Evolutionary conservation across 2,329 filamentous ascomycete genomes (phyloP).

Genomic region (Didymosphaeria variabile): DNA sequence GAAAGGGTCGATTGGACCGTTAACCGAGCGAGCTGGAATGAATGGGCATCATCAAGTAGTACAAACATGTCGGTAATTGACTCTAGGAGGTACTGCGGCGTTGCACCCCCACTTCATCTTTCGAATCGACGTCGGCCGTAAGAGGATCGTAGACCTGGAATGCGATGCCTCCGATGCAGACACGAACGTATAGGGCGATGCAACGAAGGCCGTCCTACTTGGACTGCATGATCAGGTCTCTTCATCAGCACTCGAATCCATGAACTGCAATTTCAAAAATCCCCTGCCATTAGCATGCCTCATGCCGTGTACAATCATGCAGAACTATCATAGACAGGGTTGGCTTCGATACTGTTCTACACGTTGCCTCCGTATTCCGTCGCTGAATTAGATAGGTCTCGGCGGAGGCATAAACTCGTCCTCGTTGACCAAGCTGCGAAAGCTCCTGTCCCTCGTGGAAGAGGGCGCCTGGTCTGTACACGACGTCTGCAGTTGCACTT

Average conservation of each 20-base stretch:
- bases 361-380: constrained; percentile 51
- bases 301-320: background rate
- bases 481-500: constrained; percentile 23
- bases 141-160: background rate
- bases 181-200: background rate
- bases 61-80: background rate
- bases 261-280: background rate
- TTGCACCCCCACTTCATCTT: background rate
- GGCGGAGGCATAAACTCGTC: constrained; percentile 33
- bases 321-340: background rate
- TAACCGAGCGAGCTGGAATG: background rate
- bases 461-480: constrained; percentile 21
- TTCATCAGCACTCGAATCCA: background rate
- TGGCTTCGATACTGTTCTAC: constrained; percentile 35
- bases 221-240: background rate
- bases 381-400: constrained; percentile 45
- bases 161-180: background rate
- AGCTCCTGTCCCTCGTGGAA: constrained; percentile 31
- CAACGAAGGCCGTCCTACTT: background rate
- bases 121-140: background rate
- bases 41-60: background rate
- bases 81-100: background rate
- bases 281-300: background rate
- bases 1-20: background rate
- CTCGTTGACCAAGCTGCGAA: constrained; percentile 41